Evolutionary conservation across 331 rosid genomes (phyloP).

Genomic region (Malus hybrid): DNA sequence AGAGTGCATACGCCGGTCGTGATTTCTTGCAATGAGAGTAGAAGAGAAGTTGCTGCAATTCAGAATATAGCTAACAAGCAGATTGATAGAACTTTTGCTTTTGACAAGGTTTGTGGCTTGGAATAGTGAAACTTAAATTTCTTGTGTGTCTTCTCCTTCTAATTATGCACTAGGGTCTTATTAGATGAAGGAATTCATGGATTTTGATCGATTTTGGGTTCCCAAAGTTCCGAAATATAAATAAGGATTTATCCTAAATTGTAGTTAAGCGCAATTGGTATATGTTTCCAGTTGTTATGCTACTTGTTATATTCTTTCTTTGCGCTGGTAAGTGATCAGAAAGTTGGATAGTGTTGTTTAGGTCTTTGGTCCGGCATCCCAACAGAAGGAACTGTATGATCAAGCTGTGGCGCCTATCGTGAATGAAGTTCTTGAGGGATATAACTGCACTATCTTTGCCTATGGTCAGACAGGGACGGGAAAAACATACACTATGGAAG

Average conservation of each 20-base stretch:
- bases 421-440: constrained; percentile 96
- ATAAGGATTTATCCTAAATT: not conserved
- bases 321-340: constrained; percentile 7
- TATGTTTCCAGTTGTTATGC: not conserved
- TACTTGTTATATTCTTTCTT: constrained; percentile 2
- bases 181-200: not conserved
- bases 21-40: constrained; percentile 73
- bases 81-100: constrained; percentile 89
- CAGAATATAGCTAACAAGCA: constrained; percentile 98
- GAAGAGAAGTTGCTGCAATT: constrained; percentile 79
- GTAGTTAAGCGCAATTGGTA: not conserved
- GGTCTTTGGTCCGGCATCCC: constrained; percentile 73
- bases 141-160: not conserved
- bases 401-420: constrained; percentile 90
- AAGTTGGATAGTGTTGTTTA: constrained; percentile 28
- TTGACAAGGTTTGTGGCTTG: constrained; percentile 63
- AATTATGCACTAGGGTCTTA: not conserved
- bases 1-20: constrained; percentile 89
- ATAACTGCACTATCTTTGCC: constrained; percentile 95
- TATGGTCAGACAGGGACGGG: constrained; percentile 99
- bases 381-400: constrained; percentile 77
- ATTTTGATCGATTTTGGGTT: not conserved
- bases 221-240: not conserved
- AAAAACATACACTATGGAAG: constrained; percentile 98
- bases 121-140: not conserved